Conservation (phyloP, 192 early-diverging fungal genomes). For the Coemansia sp. region DNA sequence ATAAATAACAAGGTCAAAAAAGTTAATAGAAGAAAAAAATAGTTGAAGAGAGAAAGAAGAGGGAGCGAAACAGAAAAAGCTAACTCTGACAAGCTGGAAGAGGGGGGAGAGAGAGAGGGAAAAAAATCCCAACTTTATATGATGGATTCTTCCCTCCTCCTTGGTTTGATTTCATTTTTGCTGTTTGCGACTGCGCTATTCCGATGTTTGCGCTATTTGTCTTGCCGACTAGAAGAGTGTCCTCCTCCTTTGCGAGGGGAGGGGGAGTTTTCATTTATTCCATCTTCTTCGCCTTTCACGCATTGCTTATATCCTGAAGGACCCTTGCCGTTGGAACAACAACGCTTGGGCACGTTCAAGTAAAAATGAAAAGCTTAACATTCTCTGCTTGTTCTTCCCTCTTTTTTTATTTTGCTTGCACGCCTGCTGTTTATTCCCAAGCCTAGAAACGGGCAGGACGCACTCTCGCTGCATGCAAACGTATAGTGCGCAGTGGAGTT, state of each 20-base stretch:
- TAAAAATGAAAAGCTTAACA: no score
- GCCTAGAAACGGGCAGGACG: constrained; percentile 2
- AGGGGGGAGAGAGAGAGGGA: background rate
- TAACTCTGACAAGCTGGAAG: background rate
- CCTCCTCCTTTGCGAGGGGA: background rate
- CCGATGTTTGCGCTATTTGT: constrained; percentile 6
- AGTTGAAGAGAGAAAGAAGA: constrained; percentile 10
- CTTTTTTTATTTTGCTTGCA: background rate
- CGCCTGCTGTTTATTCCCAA: background rate
- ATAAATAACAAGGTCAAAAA: constrained; percentile 13
- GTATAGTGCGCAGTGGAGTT: constrained; percentile 36
- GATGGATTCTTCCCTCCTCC: background rate
- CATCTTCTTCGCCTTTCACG: background rate
- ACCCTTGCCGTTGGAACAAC: background rate
- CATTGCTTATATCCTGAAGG: background rate
- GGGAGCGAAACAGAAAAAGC: background rate
- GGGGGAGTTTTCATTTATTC: no score
- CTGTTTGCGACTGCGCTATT: background rate
- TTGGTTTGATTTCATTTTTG: background rate
- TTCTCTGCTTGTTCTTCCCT: no score
- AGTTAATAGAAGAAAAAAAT: background rate
- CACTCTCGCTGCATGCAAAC: constrained; percentile 24
- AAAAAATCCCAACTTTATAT: background rate
- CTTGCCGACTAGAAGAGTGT: constrained; percentile 3
- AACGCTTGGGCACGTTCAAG: no score